Conservation (phyloP, 2,329 filamentous ascomycete genomes). For the Trichoderma sp. region DNA sequence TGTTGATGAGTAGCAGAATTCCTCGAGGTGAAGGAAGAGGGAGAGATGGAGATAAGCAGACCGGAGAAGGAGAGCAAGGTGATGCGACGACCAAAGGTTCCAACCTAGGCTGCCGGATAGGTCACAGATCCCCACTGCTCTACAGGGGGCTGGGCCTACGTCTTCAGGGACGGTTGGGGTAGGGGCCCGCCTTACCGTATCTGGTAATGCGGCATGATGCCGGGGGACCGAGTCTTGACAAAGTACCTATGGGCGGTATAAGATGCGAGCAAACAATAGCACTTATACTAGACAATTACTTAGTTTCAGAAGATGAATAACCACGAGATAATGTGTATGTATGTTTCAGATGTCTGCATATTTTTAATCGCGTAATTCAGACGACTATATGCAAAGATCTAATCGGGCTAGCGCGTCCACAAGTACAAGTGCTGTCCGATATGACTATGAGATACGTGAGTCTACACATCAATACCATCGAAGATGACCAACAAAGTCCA, state of each 20-base stretch:
- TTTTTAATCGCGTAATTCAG: not conserved
- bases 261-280: not conserved
- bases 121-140: not conserved
- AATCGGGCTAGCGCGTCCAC: not conserved
- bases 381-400: not conserved
- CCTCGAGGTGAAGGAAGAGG: not conserved
- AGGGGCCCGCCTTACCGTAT: not conserved
- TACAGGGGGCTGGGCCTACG: not conserved
- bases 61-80: not conserved
- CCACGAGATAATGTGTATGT: rapidly evolving
- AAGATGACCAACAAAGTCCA: not conserved
- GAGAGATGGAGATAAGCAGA: not conserved
- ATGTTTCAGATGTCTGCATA: not conserved
- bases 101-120: not conserved
- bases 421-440: not conserved
- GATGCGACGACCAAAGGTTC: not conserved
- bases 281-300: not conserved
- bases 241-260: no score
- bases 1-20: not conserved
- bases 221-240: not conserved
- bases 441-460: not conserved
- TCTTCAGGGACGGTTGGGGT: not conserved
- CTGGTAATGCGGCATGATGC: not conserved
- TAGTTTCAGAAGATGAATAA: not conserved
- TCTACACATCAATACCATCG: not conserved